phyloP scores from a whole-genome alignment of 208 protist species.

The Acanthamoeba castellanii region DNA sequence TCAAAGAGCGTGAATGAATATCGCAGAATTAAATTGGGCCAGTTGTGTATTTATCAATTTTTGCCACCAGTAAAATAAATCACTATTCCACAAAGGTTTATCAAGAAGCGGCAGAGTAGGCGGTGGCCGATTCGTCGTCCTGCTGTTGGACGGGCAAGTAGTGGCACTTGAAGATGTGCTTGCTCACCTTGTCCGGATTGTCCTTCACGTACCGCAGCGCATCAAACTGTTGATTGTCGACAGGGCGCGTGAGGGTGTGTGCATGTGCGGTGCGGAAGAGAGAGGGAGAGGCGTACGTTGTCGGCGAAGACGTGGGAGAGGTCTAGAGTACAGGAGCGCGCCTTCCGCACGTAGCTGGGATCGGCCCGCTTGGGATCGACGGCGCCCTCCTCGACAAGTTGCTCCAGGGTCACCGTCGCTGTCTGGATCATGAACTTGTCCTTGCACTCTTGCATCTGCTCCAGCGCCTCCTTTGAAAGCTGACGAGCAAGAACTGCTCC shows the following conservation, averaged over 20 bases:
- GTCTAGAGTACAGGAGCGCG: not conserved
- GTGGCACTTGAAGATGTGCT: conserved; percentile 17
- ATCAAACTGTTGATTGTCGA: not conserved
- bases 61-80: too few relatives aligned
- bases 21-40: too few relatives aligned
- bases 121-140: too few relatives aligned
- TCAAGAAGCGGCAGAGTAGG: too few relatives aligned
- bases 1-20: too few relatives aligned
- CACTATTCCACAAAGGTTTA: too few relatives aligned
- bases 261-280: too few relatives aligned
- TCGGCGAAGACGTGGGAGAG: not conserved
- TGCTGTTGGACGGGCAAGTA: not conserved
- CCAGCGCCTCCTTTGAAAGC: not conserved
- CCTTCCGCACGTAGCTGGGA: not conserved
- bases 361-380: not conserved
- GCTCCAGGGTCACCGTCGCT: not conserved
- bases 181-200: conserved; percentile 17
- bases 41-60: too few relatives aligned
- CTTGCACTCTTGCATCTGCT: not conserved
- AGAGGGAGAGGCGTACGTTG: not conserved
- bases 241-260: too few relatives aligned
- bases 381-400: not conserved
- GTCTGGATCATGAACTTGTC: conserved; percentile 9
- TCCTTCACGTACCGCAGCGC: conserved; percentile 10
- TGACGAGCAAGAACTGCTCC: not conserved